phyloP scores from a whole-genome alignment of 2,329 filamentous ascomycete genomes.

The Plectosphaerella cucumerina region DNA sequence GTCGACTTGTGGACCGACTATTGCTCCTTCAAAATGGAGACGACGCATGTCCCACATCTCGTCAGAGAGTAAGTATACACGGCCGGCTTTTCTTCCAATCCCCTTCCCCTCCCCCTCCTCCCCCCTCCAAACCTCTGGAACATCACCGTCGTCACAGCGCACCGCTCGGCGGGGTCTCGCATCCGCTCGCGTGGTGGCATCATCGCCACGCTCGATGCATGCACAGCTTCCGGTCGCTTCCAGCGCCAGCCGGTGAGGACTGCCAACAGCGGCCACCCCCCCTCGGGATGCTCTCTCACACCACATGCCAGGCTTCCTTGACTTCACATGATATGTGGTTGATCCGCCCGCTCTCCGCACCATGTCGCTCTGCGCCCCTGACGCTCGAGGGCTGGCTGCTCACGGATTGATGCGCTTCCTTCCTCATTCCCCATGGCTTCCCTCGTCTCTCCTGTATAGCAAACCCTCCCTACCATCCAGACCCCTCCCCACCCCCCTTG shows the following conservation, averaged over 20 bases:
- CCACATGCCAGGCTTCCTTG: conserved; percentile 59
- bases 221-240: background rate
- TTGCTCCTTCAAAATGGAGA: conserved; percentile 96
- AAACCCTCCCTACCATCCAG: background rate
- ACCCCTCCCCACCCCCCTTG: conserved; percentile 14
- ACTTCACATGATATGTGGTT: conserved; percentile 33
- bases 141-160: conserved; percentile 45
- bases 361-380: conserved; percentile 13
- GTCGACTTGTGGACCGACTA: conserved; percentile 98
- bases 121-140: conserved; percentile 29
- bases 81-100: conserved; percentile 57
- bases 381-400: background rate
- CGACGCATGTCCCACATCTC: conserved; percentile 87
- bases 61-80: conserved; percentile 98
- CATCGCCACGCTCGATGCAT: background rate
- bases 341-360: conserved; percentile 34
- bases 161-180: conserved; percentile 28
- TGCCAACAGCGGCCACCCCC: conserved; percentile 55
- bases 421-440: conserved; percentile 20
- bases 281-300: conserved; percentile 62
- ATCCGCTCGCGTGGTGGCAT: background rate
- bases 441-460: background rate
- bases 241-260: conserved; percentile 63
- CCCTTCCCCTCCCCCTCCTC: conserved; percentile 35
- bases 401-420: background rate